A percentile compares a stretch with the other conserved stretches of the same genome.
These are phyloP conservation scores for Lodderomyces jiufengensis DNA, from an alignment of 1,139 yeast genomes.

Conservation along the genomic window DNA sequence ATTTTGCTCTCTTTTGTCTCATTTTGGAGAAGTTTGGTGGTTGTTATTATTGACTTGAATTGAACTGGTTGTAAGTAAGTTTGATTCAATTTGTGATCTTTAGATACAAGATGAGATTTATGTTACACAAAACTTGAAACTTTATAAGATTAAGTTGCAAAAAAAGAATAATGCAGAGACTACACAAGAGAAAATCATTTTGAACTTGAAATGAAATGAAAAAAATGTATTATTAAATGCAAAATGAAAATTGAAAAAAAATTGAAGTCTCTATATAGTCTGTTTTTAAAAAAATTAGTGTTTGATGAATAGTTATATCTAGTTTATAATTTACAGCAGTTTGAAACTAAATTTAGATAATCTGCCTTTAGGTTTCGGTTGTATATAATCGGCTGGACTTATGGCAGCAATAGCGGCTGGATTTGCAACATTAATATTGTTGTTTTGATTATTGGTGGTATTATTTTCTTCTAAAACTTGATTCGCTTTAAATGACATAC, in stretches of 20 bases:
- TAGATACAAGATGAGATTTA: conserved; percentile 1
- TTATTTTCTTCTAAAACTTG: conserved; percentile 8
- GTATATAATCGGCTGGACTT: background rate
- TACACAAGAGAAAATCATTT: too few relatives aligned
- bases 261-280: too few relatives aligned
- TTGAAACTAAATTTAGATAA: conserved; percentile 4
- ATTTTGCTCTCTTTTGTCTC: conserved; percentile 96
- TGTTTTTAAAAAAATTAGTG: too few relatives aligned
- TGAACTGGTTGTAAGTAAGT: background rate
- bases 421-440: too few relatives aligned
- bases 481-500: conserved; percentile 42
- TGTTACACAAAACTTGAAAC: conserved; percentile 1
- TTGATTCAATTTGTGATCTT: background rate
- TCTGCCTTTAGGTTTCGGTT: conserved; percentile 3
- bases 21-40: conserved; percentile 31
- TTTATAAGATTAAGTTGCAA: background rate
- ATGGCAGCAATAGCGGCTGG: too few relatives aligned
- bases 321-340: conserved; percentile 1
- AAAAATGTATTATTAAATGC: too few relatives aligned
- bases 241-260: too few relatives aligned
- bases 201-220: too few relatives aligned
- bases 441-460: too few relatives aligned
- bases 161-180: too few relatives aligned
- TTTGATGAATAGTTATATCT: too few relatives aligned
- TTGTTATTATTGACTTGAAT: too few relatives aligned